Evolutionary conservation across 2,329 filamentous ascomycete genomes (phyloP), one percentile per base, ranked within the genome.

Genomic region (Emmonsiellopsis sp.): DNA sequence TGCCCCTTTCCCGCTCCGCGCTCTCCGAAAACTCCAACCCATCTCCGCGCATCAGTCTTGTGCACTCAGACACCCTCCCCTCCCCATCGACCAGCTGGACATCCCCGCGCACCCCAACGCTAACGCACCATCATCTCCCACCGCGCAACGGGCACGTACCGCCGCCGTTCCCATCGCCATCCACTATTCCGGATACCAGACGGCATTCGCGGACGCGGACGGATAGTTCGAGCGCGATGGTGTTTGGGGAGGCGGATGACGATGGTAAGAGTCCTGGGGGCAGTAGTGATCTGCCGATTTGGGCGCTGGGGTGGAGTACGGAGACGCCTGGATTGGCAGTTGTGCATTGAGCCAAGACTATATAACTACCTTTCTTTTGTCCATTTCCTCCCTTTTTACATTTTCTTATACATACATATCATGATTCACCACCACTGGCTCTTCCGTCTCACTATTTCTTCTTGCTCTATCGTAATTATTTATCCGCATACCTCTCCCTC

Each of bases 261-360:
- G 40, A 21, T 34, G 45, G 34, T 10, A 56, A 54, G 9, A 56
- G 54, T 4, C 53, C 51, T 27, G 27, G 33, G 57, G 74, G 71
- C 43, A 80, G 82, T 74, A 80, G 83, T 49, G 61, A 49, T 5
- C 71, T 76, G 52, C 69, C 71, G 5, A 61, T 72, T 31, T 74
- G 71, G 71, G 62, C 68, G 45, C 57, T 68, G 53, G 62, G 69
- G 43, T 65, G 70, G 68, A 62, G 68, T 66, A 56, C 76, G 73
- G 71, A 80, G 31, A 57, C 57, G 40, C 58, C 58, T 34, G 66
- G 62, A 42, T 49, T 72, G 51, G 64, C 67, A 40, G 58, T 70
- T 44, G 68, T 68, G 47, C 68, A 70, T 57, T 72, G 58, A 65
- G 21, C 21, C 14, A 39, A n/a, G 36, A 7, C 52, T 2, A 51